Evolutionary conservation across 2,329 filamentous ascomycete species (phyloP).

Genomic region (Xenosphaeropsis pyriputrescens): DNA sequence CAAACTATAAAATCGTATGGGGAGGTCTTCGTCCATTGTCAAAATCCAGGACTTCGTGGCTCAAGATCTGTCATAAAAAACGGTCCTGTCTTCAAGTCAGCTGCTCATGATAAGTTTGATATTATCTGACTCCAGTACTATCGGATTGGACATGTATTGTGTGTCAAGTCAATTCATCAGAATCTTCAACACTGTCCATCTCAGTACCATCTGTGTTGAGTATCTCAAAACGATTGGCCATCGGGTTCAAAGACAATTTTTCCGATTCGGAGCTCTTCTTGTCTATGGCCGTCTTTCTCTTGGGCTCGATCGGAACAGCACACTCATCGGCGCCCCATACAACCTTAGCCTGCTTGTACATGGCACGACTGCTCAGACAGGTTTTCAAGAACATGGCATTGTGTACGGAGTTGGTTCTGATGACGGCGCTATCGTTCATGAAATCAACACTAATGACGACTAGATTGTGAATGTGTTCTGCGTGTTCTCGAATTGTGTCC

Average conservation of each 20-base stretch:
- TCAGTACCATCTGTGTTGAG: constrained; percentile 34
- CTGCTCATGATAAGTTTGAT: no score
- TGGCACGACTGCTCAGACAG: constrained; percentile 58
- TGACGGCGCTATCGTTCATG: constrained; percentile 41
- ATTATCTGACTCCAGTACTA: no score
- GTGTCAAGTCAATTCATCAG: constrained; percentile 7
- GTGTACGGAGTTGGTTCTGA: constrained; percentile 65
- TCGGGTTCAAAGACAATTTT: constrained; percentile 16
- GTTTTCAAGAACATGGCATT: constrained; percentile 62
- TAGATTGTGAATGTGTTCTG: constrained; percentile 74
- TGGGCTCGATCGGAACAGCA: constrained; percentile 16
- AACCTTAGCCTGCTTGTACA: constrained; percentile 58
- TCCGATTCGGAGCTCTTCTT: constrained; percentile 15
- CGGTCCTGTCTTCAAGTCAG: no score
- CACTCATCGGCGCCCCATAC: constrained; percentile 64
- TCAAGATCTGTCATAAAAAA: no score
- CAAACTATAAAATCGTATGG: no score
- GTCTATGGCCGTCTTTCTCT: no score
- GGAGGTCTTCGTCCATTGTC: no score
- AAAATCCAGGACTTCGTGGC: no score
- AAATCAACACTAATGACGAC: constrained; percentile 53
- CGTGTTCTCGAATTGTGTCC: constrained; percentile 50
- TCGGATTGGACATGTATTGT: background rate
- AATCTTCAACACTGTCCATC: constrained; percentile 10
- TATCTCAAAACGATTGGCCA: constrained; percentile 47